phyloP scores from a whole-genome alignment of 2,329 filamentous ascomycete species.

The Trichophyton benhamiae region DNA sequence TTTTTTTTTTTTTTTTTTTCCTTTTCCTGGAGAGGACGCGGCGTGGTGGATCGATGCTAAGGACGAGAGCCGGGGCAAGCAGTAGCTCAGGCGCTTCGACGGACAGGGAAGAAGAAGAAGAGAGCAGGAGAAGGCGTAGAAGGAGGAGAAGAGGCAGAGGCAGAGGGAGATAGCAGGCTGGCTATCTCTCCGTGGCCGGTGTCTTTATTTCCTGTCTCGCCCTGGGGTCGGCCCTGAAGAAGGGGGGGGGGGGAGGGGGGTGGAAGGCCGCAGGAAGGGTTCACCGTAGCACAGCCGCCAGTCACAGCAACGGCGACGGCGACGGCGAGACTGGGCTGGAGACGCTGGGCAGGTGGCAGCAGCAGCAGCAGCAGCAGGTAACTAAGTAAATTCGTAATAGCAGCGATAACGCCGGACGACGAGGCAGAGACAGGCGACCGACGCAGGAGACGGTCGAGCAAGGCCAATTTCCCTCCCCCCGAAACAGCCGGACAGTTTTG shows the following conservation, averaged over 20 bases:
- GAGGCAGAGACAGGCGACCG: not conserved
- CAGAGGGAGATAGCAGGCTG: too few species aligned
- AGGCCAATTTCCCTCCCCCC: slow-evolving; percentile 1
- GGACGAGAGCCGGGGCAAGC: not conserved
- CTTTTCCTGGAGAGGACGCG: not conserved
- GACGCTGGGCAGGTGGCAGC: not conserved
- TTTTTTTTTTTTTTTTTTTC: too few species aligned
- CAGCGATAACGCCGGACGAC: not conserved
- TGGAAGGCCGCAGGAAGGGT: not conserved
- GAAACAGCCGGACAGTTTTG: slow-evolving; percentile 2
- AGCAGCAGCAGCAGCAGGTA: too few species aligned
- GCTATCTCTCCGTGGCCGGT: too few species aligned
- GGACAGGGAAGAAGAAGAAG: not conserved
- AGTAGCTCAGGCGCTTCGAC: not conserved
- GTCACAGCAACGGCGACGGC: not conserved
- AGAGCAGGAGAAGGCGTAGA: not conserved
- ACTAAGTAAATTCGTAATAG: not conserved
- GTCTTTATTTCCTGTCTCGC: too few species aligned
- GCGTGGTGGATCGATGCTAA: slow-evolving; percentile 1
- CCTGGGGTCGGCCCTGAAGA: not conserved
- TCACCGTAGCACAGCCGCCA: not conserved
- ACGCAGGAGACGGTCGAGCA: not conserved
- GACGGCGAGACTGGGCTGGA: not conserved
- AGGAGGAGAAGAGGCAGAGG: too few species aligned
- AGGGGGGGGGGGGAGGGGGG: not conserved